A percentile compares a stretch with the other conserved stretches of the same genome.
Evolutionary conservation across 1,284 basidiomycete species (phyloP).

Genomic region (Boletus mariae): DNA sequence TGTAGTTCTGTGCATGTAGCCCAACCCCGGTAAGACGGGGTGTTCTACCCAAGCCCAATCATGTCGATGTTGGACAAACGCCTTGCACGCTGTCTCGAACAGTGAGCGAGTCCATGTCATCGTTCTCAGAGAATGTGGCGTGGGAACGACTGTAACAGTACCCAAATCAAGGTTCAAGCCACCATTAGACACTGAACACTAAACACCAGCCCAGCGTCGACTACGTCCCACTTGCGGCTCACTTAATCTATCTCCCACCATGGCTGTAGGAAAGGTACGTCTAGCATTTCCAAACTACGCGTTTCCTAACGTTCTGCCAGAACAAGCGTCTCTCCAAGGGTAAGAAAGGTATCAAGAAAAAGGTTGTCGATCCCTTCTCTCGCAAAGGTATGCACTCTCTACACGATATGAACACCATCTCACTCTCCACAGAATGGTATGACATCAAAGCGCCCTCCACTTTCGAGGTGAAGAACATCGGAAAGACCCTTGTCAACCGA

Average conservation of each 20-base stretch:
- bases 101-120: slow-evolving; percentile 43
- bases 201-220: slow-evolving; percentile 11
- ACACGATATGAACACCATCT: background rate
- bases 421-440: slow-evolving; percentile 83
- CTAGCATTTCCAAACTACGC: background rate
- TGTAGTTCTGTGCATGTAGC: slow-evolving; percentile 45
- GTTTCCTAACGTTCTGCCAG: slow-evolving; percentile 30
- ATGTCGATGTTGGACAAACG: slow-evolving; percentile 40
- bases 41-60: slow-evolving; percentile 60
- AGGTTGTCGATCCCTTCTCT: slow-evolving; percentile 99
- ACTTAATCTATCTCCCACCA: slow-evolving; percentile 43
- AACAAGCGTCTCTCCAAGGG: slow-evolving; percentile 99
- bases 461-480: slow-evolving; percentile 96
- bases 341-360: slow-evolving; percentile 99
- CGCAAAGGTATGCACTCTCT: slow-evolving; percentile 75
- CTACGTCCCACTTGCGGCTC: slow-evolving; percentile 47
- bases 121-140: slow-evolving; percentile 39
- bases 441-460: slow-evolving; percentile 98
- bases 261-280: slow-evolving; percentile 90
- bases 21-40: slow-evolving; percentile 42
- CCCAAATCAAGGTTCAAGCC: slow-evolving; percentile 42
- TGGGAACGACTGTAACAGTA: slow-evolving; percentile 48
- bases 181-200: slow-evolving; percentile 20
- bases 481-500: slow-evolving; percentile 98
- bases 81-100: slow-evolving; percentile 60